These are phyloP conservation scores for Solanum bulbocastanum DNA, from an alignment of 257 asterid genomes.

Conservation along the genomic window DNA sequence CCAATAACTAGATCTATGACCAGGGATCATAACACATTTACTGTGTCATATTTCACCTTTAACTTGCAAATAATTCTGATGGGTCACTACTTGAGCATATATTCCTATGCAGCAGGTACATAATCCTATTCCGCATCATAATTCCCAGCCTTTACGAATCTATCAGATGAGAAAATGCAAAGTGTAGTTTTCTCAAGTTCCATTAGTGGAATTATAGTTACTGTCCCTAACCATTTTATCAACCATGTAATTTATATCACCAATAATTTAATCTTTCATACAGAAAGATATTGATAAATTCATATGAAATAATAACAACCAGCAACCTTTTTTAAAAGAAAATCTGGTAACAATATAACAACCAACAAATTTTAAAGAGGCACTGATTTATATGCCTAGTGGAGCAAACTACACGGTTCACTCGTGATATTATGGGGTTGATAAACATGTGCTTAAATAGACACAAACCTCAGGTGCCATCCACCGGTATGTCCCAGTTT, in stretches of 20 bases:
- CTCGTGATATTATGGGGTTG: background rate
- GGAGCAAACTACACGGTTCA: background rate
- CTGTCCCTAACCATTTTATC: background rate
- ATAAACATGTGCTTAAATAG: background rate
- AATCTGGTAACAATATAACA: background rate
- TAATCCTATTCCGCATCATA: background rate
- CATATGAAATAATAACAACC: background rate
- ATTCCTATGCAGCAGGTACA: background rate
- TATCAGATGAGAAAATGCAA: background rate
- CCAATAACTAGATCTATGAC: too few species aligned
- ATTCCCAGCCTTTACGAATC: background rate
- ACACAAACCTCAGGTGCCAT: constrained; percentile 96
- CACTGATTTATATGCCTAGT: background rate
- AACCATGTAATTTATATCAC: background rate
- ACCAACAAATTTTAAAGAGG: background rate
- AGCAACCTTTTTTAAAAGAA: background rate
- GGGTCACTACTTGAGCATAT: background rate
- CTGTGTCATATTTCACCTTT: background rate
- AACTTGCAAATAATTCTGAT: background rate
- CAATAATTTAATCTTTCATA: background rate
- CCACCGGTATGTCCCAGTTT: constrained; percentile 98
- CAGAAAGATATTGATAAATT: background rate
- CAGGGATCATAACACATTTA: background rate
- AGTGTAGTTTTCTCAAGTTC: background rate
- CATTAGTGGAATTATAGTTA: background rate